Evolutionary conservation across 768 basidiomycete genomes (phyloP).

Genomic region (Trametes elegans): DNA sequence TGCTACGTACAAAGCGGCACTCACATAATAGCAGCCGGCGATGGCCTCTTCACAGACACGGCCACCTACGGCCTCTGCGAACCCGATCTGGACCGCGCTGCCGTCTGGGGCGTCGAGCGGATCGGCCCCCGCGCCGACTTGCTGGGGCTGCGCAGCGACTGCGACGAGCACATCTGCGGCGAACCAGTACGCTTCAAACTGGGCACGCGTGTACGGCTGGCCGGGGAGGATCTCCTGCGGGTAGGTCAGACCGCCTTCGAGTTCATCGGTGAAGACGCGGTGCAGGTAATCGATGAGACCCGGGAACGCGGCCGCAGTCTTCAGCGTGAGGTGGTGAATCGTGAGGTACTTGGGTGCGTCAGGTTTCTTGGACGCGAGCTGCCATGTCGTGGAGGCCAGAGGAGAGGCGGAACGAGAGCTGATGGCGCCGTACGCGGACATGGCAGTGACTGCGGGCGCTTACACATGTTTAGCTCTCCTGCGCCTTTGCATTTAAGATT

Average conservation of each 20-base stretch:
- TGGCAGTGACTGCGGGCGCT: constrained; percentile 22
- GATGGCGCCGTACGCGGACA: constrained; percentile 78
- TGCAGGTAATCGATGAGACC: constrained; percentile 64
- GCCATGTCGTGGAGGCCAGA: constrained; percentile 53
- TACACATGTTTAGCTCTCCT: too few relatives aligned
- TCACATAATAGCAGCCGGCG: constrained; percentile 77
- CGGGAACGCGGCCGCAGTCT: constrained; percentile 30
- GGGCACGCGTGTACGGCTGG: constrained; percentile 38
- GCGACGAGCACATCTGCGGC: constrained; percentile 74
- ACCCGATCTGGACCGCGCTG: constrained; percentile 23
- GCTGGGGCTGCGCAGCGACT: constrained; percentile 33
- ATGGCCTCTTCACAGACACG: constrained; percentile 68
- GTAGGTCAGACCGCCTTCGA: constrained; percentile 78
- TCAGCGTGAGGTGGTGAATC: constrained; percentile 38
- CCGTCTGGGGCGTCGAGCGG: constrained; percentile 17
- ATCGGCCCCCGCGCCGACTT: constrained; percentile 19
- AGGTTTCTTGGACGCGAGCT: constrained; percentile 23
- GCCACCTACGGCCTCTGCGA: constrained; percentile 46
- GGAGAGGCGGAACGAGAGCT: constrained; percentile 29
- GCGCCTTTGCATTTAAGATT: not conserved
- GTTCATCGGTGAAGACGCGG: constrained; percentile 63
- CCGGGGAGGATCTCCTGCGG: constrained; percentile 71
- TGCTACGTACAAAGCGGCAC: constrained; percentile 26
- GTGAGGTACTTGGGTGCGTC: constrained; percentile 25
- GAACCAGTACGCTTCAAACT: constrained; percentile 77